Evolutionary conservation across 2,329 filamentous ascomycete species (phyloP), one percentile per base, ranked within the genome.

Genomic region (Aureobasidium sp.): DNA sequence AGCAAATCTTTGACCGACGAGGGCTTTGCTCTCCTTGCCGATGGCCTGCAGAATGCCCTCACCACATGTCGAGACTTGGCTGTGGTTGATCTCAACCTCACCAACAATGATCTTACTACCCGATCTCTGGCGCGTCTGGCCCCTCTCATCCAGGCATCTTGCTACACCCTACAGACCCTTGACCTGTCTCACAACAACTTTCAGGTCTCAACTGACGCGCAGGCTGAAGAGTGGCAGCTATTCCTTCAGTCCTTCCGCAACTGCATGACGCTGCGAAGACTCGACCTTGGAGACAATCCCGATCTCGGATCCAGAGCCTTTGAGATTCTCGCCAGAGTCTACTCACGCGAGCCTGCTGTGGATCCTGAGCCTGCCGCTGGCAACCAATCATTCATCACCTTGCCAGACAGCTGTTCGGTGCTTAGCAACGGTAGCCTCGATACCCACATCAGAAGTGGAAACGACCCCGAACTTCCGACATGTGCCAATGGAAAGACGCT

Each of bases 151-250:
- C 65, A 68, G 13, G 67, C 76, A n/a, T 74, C 75, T 8, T 63
- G 67, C n/a, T 71, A 71, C n/a, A 76, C 79, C 42, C 67, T 82
- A 16, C 74, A 74, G 63, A 76, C 77, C 30, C 68, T 82, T 25
- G 76, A 80, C 63, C 66, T 82, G 8, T 76, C 78, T 9, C 65
- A 72, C 27, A 82, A 82, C 65, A 63, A 71, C 0, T 76, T 82
- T 63, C 66, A 64, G 11, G 71, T 81, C 29, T 64, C 62, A 5
- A 73, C 66, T 10, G 66, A 70, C 9, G 67, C 72, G 25, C 69
- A 79, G 41, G 72, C 74, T 37, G 53, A 62, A 5, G 67, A 74
- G 9, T 81, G 78, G 78, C 69, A 75, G 58, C 54, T 49, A 1
- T 82, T 82, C 61, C 67, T 81, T 15, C 61, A 68, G 6, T 73